Percentiles rank a stretch among this genome's conserved stretches.
Evolutionary conservation across 2,329 filamentous ascomycete genomes (phyloP).

Genomic region (Trichoderma guizhouense): DNA sequence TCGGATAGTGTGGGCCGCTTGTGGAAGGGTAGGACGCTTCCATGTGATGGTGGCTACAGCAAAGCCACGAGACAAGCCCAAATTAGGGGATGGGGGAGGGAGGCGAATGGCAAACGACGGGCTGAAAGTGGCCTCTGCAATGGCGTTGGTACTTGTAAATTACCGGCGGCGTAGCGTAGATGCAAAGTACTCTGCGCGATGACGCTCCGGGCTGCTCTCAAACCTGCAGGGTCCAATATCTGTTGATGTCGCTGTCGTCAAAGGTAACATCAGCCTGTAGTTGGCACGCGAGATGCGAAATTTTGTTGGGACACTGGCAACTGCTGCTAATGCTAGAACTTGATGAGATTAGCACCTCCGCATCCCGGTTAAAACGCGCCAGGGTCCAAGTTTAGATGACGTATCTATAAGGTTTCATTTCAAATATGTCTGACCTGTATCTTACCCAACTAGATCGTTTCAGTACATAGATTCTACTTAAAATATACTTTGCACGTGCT

Average conservation of each 20-base stretch:
- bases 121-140: not conserved
- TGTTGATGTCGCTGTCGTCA: not conserved
- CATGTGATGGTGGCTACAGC: constrained; percentile 14
- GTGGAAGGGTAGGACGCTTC: constrained; percentile 6
- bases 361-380: not conserved
- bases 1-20: constrained; percentile 11
- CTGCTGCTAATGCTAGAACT: not conserved
- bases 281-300: constrained; percentile 9
- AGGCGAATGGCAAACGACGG: not conserved
- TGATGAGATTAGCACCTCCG: not conserved
- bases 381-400: not conserved
- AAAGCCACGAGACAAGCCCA: constrained; percentile 1
- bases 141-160: not conserved
- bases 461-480: accelerated
- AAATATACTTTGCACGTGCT: constrained; percentile 16
- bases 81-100: not conserved
- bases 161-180: not conserved
- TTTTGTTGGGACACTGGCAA: constrained; percentile 15
- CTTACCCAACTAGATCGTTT: accelerated
- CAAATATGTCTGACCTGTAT: too few relatives aligned
- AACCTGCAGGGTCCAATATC: constrained; percentile 8
- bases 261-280: not conserved
- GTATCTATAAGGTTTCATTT: not conserved
- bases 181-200: not conserved
- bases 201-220: not conserved